Evolutionary conservation across 139 green algal species (phyloP).

Genomic region (Coelastrella sp.): DNA sequence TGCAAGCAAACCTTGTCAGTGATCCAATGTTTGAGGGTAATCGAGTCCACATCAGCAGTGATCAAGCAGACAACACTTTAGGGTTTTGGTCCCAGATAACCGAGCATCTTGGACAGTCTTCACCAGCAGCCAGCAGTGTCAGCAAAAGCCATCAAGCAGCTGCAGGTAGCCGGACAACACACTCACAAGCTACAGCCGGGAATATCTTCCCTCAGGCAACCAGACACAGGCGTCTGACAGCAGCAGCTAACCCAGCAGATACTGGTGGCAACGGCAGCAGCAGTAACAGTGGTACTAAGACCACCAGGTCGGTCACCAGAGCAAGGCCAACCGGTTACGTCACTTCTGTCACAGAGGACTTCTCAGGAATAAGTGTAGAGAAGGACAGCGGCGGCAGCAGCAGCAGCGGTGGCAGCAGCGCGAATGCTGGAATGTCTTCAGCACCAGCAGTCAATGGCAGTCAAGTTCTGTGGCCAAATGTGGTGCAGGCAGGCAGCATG

Average conservation of each 20-base stretch:
- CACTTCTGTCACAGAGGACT: background rate
- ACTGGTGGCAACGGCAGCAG: background rate
- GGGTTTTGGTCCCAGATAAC: background rate
- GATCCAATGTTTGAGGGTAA: background rate
- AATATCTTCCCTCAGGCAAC: background rate
- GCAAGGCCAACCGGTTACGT: background rate
- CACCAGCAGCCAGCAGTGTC: background rate
- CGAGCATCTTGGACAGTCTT: background rate
- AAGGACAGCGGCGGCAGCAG: background rate
- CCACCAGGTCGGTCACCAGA: background rate
- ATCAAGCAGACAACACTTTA: background rate
- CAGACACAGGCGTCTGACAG: background rate
- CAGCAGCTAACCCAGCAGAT: background rate
- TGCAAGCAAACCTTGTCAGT: background rate
- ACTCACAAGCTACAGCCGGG: background rate
- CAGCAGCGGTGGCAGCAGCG: background rate
- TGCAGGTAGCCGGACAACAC: background rate
- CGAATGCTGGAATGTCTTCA: background rate
- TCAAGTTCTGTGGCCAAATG: background rate
- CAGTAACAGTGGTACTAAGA: background rate
- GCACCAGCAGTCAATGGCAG: background rate
- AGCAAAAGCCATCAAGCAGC: background rate
- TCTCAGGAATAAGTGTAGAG: background rate
- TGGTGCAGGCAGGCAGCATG: background rate
- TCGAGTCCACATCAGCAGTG: background rate